Base-by-base conservation (phyloP, 2,329 filamentous ascomycete genomes). In the Sporothrix mexicana region DNA sequence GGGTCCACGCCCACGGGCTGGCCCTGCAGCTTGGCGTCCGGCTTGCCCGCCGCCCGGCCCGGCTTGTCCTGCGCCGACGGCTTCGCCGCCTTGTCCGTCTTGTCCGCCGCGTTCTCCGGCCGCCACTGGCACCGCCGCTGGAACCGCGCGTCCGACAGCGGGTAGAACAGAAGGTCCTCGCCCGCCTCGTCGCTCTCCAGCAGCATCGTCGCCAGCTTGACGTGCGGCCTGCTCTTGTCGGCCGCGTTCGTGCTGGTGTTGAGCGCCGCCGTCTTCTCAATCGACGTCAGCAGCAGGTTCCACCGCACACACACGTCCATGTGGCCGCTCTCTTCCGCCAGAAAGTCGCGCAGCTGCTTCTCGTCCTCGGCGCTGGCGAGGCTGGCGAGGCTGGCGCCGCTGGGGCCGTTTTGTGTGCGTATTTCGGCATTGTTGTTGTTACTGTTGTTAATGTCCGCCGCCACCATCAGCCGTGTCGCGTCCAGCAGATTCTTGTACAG, bases 251-350 rank as follows among this genome's bases (percentile, higher is more conserved):
- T 49, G 17, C 20, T 55, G 43, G 1, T 68, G 45, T 51, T 53
- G 12, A 6, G 12, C 17, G 23, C 20, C n/a, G 9, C 25, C 66
- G 17, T 69, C 3, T 53, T 53, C 23, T 41, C n/a, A 45, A 69
- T 57, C 0, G 25, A 7, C 47, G 43, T 13, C 47, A 7, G 5
- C 10, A 69, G 47, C 49, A 69, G 23, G 55, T 69, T 47, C 66
- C 66, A 69, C 23, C 66, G 49, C 17, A 69, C 66, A n/a, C 66
- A 69, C 0, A 23, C 41, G 49, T 69, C 66, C 49, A 69, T 49
- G 25, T 43, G 6, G 15, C 55, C 4, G 47, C 49, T 43, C 25
- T 69, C 49, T 10, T 55, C 66, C 0, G 12, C 17, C 23, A 69
- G 55, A 55, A 69, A 55, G 15, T 53, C 17, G 2, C 25, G 30